Base-by-base conservation (phyloP, 1,139 yeast genomes). In the Insectozyma bohioensis region DNA sequence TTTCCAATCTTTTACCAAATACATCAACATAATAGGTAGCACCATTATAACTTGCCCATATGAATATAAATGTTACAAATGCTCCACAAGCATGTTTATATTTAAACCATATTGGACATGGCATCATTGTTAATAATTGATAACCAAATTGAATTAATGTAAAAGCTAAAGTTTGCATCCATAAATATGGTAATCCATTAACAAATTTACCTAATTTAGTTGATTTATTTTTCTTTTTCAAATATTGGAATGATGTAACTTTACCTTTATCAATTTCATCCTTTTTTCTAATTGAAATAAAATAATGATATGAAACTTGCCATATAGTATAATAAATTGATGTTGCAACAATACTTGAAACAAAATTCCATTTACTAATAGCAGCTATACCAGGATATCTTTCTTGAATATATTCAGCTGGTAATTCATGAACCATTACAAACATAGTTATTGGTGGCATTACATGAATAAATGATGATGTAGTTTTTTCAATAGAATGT, bases 1-100 rank as follows among this genome's bases (percentile, higher is more conserved):
- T 86, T 51, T 81, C 95, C 58, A 85, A 80, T 49, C 87, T 72
- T 52, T 82, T 85, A 38, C 95, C 97, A 60, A 90, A 92, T 26
- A 84, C 83, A 52, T 92, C 97, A 38, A 92, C 73, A 54, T 92
- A 92, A 54, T 86, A 92, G 1, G 95, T 86, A 2, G 97, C 97
- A 20, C 98, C 98, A 47, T 92, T 90, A 56, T 84, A 86, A 31
- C 88, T 72, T 2, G 97, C 95, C 61, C 80, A 75, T 22, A 80
- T 58, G 48, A 88, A 87, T 17, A 92, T 86, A 35, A 74, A 68
- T 3, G 78, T 58, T 41, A 92, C 73, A 54, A 88, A 90, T 1
- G 70, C 48, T 0, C 83, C 78, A 26, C 95, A 86, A 1, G 85
- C 74, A 36, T 67, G 63, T 48, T 81, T 81, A 54, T 79, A 74